Conservation (phyloP, 257 asterid species). For the Scutellaria barbata region DNA sequence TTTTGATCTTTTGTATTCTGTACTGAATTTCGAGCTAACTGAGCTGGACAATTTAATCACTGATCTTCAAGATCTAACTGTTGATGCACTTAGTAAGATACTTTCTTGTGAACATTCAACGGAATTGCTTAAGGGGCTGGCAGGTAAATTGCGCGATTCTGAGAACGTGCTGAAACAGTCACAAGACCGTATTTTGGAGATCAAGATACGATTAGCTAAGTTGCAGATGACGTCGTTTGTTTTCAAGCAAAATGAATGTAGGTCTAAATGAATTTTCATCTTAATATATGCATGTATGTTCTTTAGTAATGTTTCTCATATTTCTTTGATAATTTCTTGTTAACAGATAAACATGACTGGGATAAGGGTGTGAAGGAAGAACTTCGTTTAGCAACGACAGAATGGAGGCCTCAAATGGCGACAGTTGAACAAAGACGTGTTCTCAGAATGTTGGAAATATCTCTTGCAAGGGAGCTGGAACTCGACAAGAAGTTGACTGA, state of each 20-base stretch:
- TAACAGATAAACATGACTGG: slow-evolving; percentile 56
- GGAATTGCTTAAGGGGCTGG: slow-evolving; percentile 43
- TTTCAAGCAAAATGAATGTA: slow-evolving; percentile 66
- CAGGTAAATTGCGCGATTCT: slow-evolving; percentile 55
- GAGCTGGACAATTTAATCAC: slow-evolving; percentile 56
- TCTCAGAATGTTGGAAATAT: slow-evolving; percentile 76
- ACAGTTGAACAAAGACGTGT: slow-evolving; percentile 57
- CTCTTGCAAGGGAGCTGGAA: slow-evolving; percentile 73
- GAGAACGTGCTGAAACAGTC: slow-evolving; percentile 61
- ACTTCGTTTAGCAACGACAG: slow-evolving; percentile 36
- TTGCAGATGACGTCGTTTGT: slow-evolving; percentile 77
- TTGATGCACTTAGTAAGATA: slow-evolving; percentile 50
- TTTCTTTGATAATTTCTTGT: not conserved
- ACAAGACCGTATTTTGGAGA: slow-evolving; percentile 65
- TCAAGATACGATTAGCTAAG: slow-evolving; percentile 80
- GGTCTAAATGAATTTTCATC: slow-evolving; percentile 34
- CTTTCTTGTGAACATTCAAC: slow-evolving; percentile 44
- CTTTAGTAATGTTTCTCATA: slow-evolving; percentile 6
- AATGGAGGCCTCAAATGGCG: slow-evolving; percentile 52
- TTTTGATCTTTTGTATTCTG: slow-evolving; percentile 57
- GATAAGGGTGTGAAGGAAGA: slow-evolving; percentile 48
- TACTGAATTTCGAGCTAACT: slow-evolving; percentile 66
- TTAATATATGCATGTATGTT: not conserved
- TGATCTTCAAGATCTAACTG: slow-evolving; percentile 52
- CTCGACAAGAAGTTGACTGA: slow-evolving; percentile 72